Evolutionary conservation across 1,139 yeast species (phyloP), one percentile per base, ranked within the genome.

Genomic region (Sugiyamaella sp.): DNA sequence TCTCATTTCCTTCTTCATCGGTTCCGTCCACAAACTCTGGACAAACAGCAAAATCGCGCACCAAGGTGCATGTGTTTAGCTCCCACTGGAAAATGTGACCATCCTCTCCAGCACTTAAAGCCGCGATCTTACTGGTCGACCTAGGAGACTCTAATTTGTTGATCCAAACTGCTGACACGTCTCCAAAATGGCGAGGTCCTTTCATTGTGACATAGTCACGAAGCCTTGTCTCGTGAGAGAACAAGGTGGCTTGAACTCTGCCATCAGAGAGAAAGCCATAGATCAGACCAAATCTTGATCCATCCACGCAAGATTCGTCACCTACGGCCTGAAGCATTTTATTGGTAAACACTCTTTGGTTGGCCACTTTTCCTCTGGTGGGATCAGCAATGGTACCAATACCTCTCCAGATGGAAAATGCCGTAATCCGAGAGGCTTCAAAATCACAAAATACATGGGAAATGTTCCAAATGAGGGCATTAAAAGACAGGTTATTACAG

Each of bases 331-430:
- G 60, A 12, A 63, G 54, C n/a, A 53, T 47, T 35, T 59, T 62
- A 32, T 62, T 61, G 2, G 70, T 66, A 35, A 60, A 63, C 20
- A 70, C 51, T 9, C 64, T 50, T 22, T 68, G 67, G 33, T 60
- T 62, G n/a, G 70, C 67, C 8, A 68, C 57, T 42, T 63, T 66
- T n/a, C 73, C 73, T 41, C 63, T 60, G 27, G 69, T 66, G 12
- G 69, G 71, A 49, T 70, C 72, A 9, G 68, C 65, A 12, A 69
- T 58, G 5, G 59, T 56, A 4, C 73, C 73, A 19, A 60, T 52
- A 4, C 71, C 71, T 4, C 59, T 46, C 10, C 49, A 52, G 0
- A 55, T 24, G 3, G 69, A 66, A 54, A 67, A 67, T 17, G 66
- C 60, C 17, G 65, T 53, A 25, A 66, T 58, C 16, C 70, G 56